phyloP scores from a whole-genome alignment of 2,329 filamentous ascomycete species.

The Ophiostoma sp. region DNA sequence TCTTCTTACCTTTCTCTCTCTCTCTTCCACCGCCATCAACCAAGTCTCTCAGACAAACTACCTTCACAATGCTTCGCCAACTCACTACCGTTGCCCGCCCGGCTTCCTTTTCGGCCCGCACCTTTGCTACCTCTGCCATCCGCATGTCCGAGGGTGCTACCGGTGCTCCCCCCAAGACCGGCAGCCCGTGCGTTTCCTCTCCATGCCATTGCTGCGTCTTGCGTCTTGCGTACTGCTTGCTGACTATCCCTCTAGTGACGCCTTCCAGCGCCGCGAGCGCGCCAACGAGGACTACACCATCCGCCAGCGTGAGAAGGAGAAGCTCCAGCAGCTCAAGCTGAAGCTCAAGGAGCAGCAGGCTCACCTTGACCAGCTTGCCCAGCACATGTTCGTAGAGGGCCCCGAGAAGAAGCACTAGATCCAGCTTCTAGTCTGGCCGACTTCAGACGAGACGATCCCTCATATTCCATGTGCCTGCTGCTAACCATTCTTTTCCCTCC shows the following conservation, averaged over 20 bases:
- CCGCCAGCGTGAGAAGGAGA: slow-evolving; percentile 80
- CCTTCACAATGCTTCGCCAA: slow-evolving; percentile 59
- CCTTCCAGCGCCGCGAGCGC: slow-evolving; percentile 87
- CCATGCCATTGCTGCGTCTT: not conserved
- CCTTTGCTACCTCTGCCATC: slow-evolving; percentile 59
- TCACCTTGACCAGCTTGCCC: slow-evolving; percentile 77
- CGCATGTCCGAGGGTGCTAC: slow-evolving; percentile 66
- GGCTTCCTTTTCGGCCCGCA: slow-evolving; percentile 47
- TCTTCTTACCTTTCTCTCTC: slow-evolving; percentile 7
- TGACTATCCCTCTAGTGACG: slow-evolving; percentile 55
- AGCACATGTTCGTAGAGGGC: slow-evolving; percentile 66
- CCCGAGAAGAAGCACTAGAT: not conserved
- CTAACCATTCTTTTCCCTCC: not conserved
- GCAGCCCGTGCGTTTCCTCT: slow-evolving; percentile 44
- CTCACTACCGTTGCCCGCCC: slow-evolving; percentile 49
- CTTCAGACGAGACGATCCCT: not conserved
- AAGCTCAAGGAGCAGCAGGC: slow-evolving; percentile 71
- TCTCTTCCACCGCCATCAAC: not conserved
- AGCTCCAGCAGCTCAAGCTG: slow-evolving; percentile 71
- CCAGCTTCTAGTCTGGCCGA: not conserved
- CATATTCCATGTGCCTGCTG: not conserved
- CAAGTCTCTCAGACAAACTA: not conserved
- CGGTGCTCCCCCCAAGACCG: slow-evolving; percentile 52
- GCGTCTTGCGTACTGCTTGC: not conserved
- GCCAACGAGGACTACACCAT: slow-evolving; percentile 83